Conservation (phyloP, 2,329 filamentous ascomycete genomes). For the Cladorrhinum sp. region DNA sequence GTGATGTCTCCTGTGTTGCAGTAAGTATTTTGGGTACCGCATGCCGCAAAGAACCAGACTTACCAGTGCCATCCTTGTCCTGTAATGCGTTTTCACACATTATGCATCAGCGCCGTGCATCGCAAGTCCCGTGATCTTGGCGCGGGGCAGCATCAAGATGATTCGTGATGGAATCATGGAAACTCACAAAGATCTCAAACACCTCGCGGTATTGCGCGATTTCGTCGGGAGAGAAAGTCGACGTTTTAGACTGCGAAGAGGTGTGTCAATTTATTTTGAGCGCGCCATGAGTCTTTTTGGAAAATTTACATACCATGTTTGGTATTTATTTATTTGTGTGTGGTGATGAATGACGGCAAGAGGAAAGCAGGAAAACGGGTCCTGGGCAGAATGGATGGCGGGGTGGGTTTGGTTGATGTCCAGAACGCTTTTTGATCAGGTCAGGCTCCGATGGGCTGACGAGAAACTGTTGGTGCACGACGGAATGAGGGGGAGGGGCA, state of each 20-base stretch:
- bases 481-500: constrained; percentile 17
- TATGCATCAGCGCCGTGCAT: constrained; percentile 28
- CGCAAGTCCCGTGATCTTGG: constrained; percentile 7
- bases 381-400: neutral
- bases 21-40: too few relatives aligned
- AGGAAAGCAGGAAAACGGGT: neutral
- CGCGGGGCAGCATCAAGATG: neutral
- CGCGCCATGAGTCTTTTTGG: neutral
- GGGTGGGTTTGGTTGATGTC: neutral
- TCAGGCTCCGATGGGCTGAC: neutral
- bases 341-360: neutral
- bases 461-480: neutral
- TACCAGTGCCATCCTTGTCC: constrained; percentile 59
- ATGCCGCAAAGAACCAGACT: constrained; percentile 24
- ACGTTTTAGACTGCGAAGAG: neutral
- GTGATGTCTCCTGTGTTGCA: constrained; percentile 55
- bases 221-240: constrained; percentile 17
- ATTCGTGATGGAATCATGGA: neutral
- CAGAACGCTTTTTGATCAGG: neutral
- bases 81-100: neutral
- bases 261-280: neutral
- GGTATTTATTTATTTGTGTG: neutral
- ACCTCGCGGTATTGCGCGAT: constrained; percentile 27
- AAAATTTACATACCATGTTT: neutral
- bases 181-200: constrained; percentile 29